A percentile compares a stretch with the other conserved stretches of the same genome.
These are phyloP conservation scores for Aspergillus nanangensis DNA, from an alignment of 495 filamentous ascomycete genomes.

Conservation along the genomic window DNA sequence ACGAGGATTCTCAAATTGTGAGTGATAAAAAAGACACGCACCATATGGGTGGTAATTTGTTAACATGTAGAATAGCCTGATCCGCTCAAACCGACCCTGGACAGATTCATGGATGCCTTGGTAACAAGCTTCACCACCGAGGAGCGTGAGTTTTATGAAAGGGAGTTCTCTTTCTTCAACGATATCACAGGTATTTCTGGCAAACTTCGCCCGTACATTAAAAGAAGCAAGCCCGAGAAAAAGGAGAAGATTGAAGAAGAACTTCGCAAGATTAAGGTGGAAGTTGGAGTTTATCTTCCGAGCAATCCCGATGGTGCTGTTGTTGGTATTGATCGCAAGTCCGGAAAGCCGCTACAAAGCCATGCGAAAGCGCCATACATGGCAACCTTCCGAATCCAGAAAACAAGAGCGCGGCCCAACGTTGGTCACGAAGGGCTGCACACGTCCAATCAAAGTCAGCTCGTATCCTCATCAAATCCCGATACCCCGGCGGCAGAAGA, in stretches of 20 bases:
- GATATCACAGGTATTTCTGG: conserved; percentile 95
- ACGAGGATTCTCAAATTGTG: conserved; percentile 86
- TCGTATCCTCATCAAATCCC: neutral
- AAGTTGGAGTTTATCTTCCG: conserved; percentile 94
- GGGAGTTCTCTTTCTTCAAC: conserved; percentile 96
- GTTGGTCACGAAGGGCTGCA: no score
- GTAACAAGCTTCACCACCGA: conserved; percentile 71
- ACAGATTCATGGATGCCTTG: conserved; percentile 82
- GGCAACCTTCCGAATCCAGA: conserved; percentile 96
- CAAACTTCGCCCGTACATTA: conserved; percentile 90
- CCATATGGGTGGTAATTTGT: no score
- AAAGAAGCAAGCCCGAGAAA: conserved; percentile 90
- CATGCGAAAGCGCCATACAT: conserved; percentile 98
- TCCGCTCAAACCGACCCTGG: conserved; percentile 84
- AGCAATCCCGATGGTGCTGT: conserved; percentile 96
- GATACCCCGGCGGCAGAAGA: conserved; percentile 14
- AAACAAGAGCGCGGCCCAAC: conserved; percentile 48
- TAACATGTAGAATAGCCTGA: conserved; percentile 86
- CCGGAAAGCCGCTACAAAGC: conserved; percentile 92
- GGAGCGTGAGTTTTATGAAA: conserved; percentile 85
- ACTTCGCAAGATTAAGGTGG: conserved; percentile 90
- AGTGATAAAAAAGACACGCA: conserved; percentile 25
- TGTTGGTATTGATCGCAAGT: conserved; percentile 95
- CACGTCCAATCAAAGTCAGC: no score
- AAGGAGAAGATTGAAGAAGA: conserved; percentile 99